phyloP scores from a whole-genome alignment of 192 early-diverging fungal genomes.

The Podila epicladia region DNA sequence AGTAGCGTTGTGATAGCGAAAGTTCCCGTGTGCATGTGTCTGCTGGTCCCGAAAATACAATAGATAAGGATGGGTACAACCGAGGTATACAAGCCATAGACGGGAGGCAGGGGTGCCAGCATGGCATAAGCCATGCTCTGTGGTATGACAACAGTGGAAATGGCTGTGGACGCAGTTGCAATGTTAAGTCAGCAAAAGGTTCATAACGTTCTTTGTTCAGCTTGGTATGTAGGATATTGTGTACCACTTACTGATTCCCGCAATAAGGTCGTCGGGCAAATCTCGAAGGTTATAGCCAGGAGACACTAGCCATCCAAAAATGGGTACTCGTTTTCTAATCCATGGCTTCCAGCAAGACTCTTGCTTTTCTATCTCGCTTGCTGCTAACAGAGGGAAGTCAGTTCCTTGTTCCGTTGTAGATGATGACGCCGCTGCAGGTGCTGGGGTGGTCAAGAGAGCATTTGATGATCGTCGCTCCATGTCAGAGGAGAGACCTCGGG shows the following conservation, averaged over 20 bases:
- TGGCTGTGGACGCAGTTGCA: slow-evolving; percentile 13
- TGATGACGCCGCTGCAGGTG: neutral
- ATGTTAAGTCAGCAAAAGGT: neutral
- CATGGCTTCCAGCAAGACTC: slow-evolving; percentile 41
- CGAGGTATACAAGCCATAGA: slow-evolving; percentile 55
- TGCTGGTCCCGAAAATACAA: slow-evolving; percentile 50
- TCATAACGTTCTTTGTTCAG: neutral
- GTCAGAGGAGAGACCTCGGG: neutral
- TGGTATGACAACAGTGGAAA: slow-evolving; percentile 54
- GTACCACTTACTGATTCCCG: slow-evolving; percentile 43
- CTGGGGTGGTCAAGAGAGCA: neutral
- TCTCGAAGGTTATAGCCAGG: slow-evolving; percentile 30
- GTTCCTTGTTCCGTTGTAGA: neutral
- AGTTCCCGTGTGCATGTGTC: slow-evolving; percentile 52
- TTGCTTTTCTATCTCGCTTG: neutral
- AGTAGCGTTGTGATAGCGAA: slow-evolving; percentile 51
- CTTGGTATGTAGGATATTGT: neutral
- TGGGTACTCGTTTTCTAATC: slow-evolving; percentile 28
- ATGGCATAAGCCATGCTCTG: slow-evolving; percentile 59
- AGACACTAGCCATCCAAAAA: slow-evolving; percentile 40
- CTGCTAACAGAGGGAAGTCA: neutral
- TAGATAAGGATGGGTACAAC: slow-evolving; percentile 50
- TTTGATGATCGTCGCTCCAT: neutral
- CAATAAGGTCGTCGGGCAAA: slow-evolving; percentile 48
- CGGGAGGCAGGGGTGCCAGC: slow-evolving; percentile 54